A percentile compares a stretch with the other conserved stretches of the same genome.
Conservation (phyloP, 179 eudicot species). For the Heliamphora pulchella region DNA sequence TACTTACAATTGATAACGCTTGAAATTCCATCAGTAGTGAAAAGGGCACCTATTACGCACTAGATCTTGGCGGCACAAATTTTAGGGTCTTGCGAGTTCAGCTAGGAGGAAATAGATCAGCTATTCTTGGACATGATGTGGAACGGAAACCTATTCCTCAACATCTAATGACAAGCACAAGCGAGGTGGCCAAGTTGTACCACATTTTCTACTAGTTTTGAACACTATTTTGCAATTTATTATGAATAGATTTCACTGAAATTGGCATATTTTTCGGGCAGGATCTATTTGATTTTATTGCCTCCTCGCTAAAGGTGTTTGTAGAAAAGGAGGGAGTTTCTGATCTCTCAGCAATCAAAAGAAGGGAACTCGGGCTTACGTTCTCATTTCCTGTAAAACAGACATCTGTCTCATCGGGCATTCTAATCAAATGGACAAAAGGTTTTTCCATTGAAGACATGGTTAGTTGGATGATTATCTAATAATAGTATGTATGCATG, state of each 20-base stretch:
- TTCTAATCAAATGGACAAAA: conserved; percentile 80
- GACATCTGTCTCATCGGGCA: conserved; percentile 61
- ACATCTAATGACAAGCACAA: conserved; percentile 70
- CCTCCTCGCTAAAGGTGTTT: conserved; percentile 50
- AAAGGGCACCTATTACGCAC: conserved; percentile 76
- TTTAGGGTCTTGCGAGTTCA: conserved; percentile 80
- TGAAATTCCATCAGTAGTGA: conserved; percentile 55
- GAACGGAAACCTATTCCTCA: conserved; percentile 64
- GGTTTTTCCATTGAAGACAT: conserved; percentile 69
- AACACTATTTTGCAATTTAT: not conserved
- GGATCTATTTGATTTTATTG: conserved; percentile 82
- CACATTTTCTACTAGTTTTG: not conserved
- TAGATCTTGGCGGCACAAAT: conserved; percentile 87
- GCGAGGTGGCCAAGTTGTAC: conserved; percentile 45
- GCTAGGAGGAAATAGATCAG: conserved; percentile 55
- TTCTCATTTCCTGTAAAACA: conserved; percentile 95
- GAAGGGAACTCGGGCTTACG: conserved; percentile 76
- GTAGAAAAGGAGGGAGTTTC: conserved; percentile 36
- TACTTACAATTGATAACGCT: conserved; percentile 14
- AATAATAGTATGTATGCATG: not conserved
- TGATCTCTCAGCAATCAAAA: conserved; percentile 29
- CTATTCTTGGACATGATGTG: conserved; percentile 34
- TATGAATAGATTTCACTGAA: not conserved
- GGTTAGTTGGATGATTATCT: conserved; percentile 42
- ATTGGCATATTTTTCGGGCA: conserved; percentile 25